Base-by-base conservation (phyloP, 441 rosid species). In the Bruguiera hainesii region DNA sequence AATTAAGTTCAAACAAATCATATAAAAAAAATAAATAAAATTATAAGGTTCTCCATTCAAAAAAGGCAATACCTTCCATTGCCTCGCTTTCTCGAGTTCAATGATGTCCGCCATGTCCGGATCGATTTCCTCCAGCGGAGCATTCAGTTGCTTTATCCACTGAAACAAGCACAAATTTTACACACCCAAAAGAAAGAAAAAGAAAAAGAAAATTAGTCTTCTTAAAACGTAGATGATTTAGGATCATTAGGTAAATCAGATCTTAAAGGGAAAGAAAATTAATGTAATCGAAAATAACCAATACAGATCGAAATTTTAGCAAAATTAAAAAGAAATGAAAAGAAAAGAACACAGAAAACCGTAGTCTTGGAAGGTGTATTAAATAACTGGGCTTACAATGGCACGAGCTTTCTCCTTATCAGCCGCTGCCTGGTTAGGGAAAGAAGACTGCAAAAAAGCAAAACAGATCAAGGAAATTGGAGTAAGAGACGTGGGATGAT, bases 11-110 rank as follows among this genome's bases (percentile, higher is more conserved):
- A 39, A 31, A 49, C 39, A 57, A 69, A 28, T n/a, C 18, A 20
- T 1, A 15, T 23, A 23, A 23, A 23, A 23, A 23, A 23, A 23
- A 23, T 23, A 23, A 23, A 23, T 23, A 23, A 23, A 23, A 23
- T 23, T 23, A 6, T 1, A 33, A 20, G 26, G 11, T 53, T 25
- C 10, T 20, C 26, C 57, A 21, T 9, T 7, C 28, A 55, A 55
- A 42, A 55, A 23, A 55, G 18, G 58, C 15, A 26, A 29, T 53
- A 89, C 98, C 94, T 94, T 94, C 98, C 97, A 89, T 71, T 94
- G 97, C 84, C 98, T 83, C 25, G 97, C 93, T 62, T 94, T 91
- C 91, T 94, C 97, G 50, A 82, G 90, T 70, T 94, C 97, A 33
- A 94, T 94, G 53, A 94, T 91, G 78, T 91, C 87, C 3, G 89